Conservation (phyloP, 2,329 filamentous ascomycete species). For the Claviceps fusiformis region DNA sequence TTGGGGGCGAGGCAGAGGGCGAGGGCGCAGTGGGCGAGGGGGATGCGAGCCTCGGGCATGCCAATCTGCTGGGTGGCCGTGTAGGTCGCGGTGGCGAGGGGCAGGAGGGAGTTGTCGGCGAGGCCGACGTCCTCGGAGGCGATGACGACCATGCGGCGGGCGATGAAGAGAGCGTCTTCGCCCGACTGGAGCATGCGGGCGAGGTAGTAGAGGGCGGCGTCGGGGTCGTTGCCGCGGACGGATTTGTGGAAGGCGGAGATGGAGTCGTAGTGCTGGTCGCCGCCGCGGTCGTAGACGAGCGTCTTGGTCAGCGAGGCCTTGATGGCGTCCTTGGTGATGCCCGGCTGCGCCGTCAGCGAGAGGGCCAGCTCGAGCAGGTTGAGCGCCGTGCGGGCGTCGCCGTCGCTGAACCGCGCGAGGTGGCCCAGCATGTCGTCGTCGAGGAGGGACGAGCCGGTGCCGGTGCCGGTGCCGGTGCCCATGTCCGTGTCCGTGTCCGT, state of each 20-base stretch:
- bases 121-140: slow-evolving; percentile 89
- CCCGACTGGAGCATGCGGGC: slow-evolving; percentile 91
- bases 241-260: slow-evolving; percentile 97
- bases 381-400: slow-evolving; percentile 82
- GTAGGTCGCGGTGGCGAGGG: slow-evolving; percentile 74
- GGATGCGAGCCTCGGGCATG: slow-evolving; percentile 88
- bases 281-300: slow-evolving; percentile 84
- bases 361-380: slow-evolving; percentile 87
- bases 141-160: slow-evolving; percentile 84
- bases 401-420: slow-evolving; percentile 75
- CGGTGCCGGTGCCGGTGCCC: neutral
- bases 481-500: no score
- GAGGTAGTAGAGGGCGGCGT: slow-evolving; percentile 88
- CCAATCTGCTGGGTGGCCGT: slow-evolving; percentile 85
- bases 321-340: slow-evolving; percentile 60
- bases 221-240: slow-evolving; percentile 71
- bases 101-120: slow-evolving; percentile 71
- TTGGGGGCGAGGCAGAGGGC: slow-evolving; percentile 73
- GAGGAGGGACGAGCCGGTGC: slow-evolving; percentile 41
- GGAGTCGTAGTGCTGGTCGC: slow-evolving; percentile 94
- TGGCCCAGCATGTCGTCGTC: slow-evolving; percentile 68
- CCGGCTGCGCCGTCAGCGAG: slow-evolving; percentile 45
- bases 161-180: slow-evolving; percentile 86
- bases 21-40: slow-evolving; percentile 74
- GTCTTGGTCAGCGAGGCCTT: slow-evolving; percentile 81